Evolutionary conservation across 805 yeast species (phyloP).

Genomic region (Blastobotrys mokoenaii): DNA sequence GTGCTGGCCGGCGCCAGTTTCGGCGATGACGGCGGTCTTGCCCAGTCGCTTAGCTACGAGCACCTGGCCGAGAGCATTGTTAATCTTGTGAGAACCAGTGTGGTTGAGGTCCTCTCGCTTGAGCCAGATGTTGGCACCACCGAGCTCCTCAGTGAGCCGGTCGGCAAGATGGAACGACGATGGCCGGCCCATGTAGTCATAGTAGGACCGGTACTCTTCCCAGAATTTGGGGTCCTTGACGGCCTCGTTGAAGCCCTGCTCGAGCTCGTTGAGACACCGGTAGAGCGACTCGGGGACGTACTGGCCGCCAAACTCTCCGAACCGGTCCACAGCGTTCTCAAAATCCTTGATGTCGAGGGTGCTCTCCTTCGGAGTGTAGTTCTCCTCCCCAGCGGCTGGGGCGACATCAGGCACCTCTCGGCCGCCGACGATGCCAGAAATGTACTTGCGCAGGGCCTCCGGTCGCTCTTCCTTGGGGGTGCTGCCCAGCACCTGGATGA

Average conservation of each 20-base stretch:
- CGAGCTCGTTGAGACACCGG: slow-evolving; percentile 83
- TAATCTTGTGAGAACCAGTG: slow-evolving; percentile 41
- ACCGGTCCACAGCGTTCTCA: slow-evolving; percentile 60
- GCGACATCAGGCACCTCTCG: slow-evolving; percentile 18
- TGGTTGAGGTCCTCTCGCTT: slow-evolving; percentile 81
- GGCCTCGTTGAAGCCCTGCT: slow-evolving; percentile 78
- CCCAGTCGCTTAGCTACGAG: slow-evolving; percentile 38
- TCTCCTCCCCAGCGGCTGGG: slow-evolving; percentile 24
- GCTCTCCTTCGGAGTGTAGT: slow-evolving; percentile 15
- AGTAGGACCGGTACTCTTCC: slow-evolving; percentile 80
- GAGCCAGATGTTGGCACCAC: slow-evolving; percentile 96
- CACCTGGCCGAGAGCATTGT: slow-evolving; percentile 40
- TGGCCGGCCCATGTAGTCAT: slow-evolving; percentile 94
- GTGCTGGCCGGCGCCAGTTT: slow-evolving; percentile 45
- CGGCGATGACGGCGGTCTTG: slow-evolving; percentile 38
- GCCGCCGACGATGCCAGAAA: slow-evolving; percentile 58
- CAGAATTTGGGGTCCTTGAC: slow-evolving; percentile 86
- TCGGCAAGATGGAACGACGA: slow-evolving; percentile 87
- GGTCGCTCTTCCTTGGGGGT: slow-evolving; percentile 46
- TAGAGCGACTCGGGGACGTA: slow-evolving; percentile 96
- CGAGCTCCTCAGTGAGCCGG: slow-evolving; percentile 78
- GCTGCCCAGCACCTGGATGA: slow-evolving; percentile 62
- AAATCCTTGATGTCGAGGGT: slow-evolving; percentile 11
- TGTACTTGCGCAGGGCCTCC: slow-evolving; percentile 57
- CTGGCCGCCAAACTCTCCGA: slow-evolving; percentile 97